These are phyloP conservation scores for Dryadomyces sulphureus DNA, from an alignment of 2,329 filamentous ascomycete genomes.

Conservation along the genomic window DNA sequence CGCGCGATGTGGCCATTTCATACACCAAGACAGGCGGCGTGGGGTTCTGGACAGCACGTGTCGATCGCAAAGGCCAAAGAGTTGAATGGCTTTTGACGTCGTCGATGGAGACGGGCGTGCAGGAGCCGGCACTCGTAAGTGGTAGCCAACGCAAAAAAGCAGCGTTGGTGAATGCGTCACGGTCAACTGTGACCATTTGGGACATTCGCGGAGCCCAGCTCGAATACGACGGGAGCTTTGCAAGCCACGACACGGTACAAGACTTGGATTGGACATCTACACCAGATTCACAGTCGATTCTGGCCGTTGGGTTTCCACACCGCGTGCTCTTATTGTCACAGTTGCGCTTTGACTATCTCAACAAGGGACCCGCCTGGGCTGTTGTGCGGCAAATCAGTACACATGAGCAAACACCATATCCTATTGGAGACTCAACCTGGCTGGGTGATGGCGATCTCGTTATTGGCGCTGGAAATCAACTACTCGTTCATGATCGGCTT, in stretches of 20 bases:
- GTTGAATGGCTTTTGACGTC: slow-evolving; percentile 76
- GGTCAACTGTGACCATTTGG: slow-evolving; percentile 77
- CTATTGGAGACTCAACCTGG: slow-evolving; percentile 90
- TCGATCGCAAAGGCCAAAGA: slow-evolving; percentile 42
- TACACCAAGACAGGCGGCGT: slow-evolving; percentile 63
- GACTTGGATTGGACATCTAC: slow-evolving; percentile 93
- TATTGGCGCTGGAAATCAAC: slow-evolving; percentile 78
- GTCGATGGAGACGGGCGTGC: slow-evolving; percentile 63
- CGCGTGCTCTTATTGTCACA: slow-evolving; percentile 71
- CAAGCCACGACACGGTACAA: slow-evolving; percentile 57
- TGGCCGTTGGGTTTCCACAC: slow-evolving; percentile 87
- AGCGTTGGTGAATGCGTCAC: slow-evolving; percentile 60
- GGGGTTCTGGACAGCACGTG: slow-evolving; percentile 71
- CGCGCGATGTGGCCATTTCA: slow-evolving; percentile 72
- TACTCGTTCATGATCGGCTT: slow-evolving; percentile 72
- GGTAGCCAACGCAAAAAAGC: slow-evolving; percentile 79
- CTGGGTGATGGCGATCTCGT: slow-evolving; percentile 71
- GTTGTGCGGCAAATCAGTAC: slow-evolving; percentile 71
- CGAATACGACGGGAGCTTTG: slow-evolving; percentile 66
- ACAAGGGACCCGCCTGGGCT: slow-evolving; percentile 80
- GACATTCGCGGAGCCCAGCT: slow-evolving; percentile 69
- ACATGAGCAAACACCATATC: slow-evolving; percentile 68
- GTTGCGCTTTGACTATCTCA: slow-evolving; percentile 82
- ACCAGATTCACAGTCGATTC: slow-evolving; percentile 72
- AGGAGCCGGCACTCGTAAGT: slow-evolving; percentile 61